Evolutionary conservation across 306 rosid genomes (phyloP), one percentile per base, ranked within the genome.

Genomic region (Corylus heterophylla): DNA sequence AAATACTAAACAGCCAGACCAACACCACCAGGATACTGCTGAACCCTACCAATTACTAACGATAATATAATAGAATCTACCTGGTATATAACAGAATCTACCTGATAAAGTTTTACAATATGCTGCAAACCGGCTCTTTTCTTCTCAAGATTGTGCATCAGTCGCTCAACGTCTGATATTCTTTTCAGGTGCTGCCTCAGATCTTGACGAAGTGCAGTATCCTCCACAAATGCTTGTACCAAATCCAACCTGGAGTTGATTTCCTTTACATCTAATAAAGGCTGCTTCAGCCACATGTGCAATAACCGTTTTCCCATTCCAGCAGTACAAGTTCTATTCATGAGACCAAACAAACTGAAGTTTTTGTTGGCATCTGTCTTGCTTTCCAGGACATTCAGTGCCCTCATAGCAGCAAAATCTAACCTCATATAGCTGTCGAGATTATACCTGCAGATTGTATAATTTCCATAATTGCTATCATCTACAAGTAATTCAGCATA

Each of bases 281-380:
- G 99, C 88, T 95, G 99, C 68, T 95, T 95, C 58, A 95, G 87
- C 99, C 99, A 95, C 97, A 81, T 89, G 84, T 95, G 95, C 81
- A 95, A 80, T 74, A 95, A 79, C 29, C 99, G 82, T 77, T 95
- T 93, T 77, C 99, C 99, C 99, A 95, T 95, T 82, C 98, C 99
- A 80, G 96, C 98, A 14, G 99, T 91, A 86, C 99, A 95, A 55
- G 99, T 95, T 81, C 97, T 91, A 78, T 95, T 95, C 96, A 95
- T 79, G 62, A 93, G 97, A 82, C 99, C 99, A 87, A 90, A 90
- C 87, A 95, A 82, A 84, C 99, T 95, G 81, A 95, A 95, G 81
- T 93, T 95, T 81, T 95, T 95, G 90, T 93, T 95, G 74, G 98
- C 99, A 87, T 93, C 97, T 25, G 96, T 86, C 89, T 90, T 95